phyloP scores from a whole-genome alignment of 495 filamentous ascomycete species.

The Hyaloscypha bicolor region DNA sequence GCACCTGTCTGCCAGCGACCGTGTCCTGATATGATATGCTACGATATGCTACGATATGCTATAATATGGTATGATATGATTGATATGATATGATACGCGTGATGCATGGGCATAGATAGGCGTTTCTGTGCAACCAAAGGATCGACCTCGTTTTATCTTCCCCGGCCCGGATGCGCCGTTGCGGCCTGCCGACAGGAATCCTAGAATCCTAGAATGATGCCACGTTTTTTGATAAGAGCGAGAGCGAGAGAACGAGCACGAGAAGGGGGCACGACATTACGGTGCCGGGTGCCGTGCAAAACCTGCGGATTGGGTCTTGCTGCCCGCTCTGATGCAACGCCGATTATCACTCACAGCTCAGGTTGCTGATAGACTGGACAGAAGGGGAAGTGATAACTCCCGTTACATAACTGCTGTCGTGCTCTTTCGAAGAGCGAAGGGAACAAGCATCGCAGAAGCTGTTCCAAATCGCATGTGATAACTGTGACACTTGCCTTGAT shows the following conservation, averaged over 20 bases:
- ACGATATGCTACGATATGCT: too few relatives aligned
- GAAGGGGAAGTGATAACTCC: not conserved
- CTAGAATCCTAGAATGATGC: not conserved
- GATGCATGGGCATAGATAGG: slow-evolving; percentile 8
- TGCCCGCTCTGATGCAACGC: not conserved
- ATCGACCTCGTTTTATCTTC: not conserved
- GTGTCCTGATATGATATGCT: not conserved
- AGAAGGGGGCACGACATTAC: not conserved
- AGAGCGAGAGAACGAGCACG: not conserved
- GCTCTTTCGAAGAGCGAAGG: not conserved
- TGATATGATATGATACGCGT: not conserved
- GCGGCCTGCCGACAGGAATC: not conserved
- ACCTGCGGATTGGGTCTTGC: not conserved
- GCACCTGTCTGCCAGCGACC: not conserved
- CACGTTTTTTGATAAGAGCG: not conserved
- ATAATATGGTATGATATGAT: not conserved
- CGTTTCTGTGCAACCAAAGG: slow-evolving; percentile 9
- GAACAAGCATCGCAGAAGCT: not conserved
- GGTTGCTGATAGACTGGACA: not conserved
- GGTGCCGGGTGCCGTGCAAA: not conserved
- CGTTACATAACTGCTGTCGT: not conserved
- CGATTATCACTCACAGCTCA: not conserved
- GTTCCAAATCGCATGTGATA: not conserved
- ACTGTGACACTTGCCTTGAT: not conserved
- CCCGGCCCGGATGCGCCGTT: slow-evolving; percentile 6